Evolutionary conservation across 2,329 filamentous ascomycete species (phyloP), one percentile per base, ranked within the genome.

Genomic region (Zasmidium cellare): DNA sequence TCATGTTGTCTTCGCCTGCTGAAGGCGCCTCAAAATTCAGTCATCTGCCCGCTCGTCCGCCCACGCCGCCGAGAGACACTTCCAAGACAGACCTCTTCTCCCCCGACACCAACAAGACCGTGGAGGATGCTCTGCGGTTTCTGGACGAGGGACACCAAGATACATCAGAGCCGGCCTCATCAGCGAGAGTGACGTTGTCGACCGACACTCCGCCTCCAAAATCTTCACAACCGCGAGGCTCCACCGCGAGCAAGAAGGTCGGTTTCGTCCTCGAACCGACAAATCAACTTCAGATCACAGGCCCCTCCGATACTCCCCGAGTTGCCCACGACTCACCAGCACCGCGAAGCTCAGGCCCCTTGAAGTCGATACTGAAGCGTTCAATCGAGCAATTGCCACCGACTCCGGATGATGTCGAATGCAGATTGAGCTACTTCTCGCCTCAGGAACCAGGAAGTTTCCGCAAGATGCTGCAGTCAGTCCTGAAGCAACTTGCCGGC

Each of bases 361-460:
- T 82, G n/a, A 88, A 87, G 67, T 88, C 87, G 2, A 99, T 99
- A 53, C 82, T 99, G 59, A 99, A 99, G 73, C 82, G 86, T 20
- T 83, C 80, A 73, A 70, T 76, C 74, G 69, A 59, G 63, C 71
- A 53, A 57, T 69, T 53, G 64, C 76, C 66, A 61, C 72, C 57
- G 64, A 76, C 60, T 61, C 71, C 69, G 46, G 58, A 75, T 69
- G 50, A 72, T 65, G 46, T 74, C 62, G 61, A 69, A 74, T 80
- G 67, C 73, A 74, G 61, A 73, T 63, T 72, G 71, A 72, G 68
- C 61, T 69, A 70, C 66, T 66, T 75, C 74, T 75, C 72, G 61
- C 75, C 75, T 58, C 80, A 77, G 64, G 80, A 76, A 23, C 77
- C 80, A 60, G 79, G 82, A 46, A 87, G 84, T 41, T 86, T 96